A percentile compares a stretch with the other conserved stretches of the same genome.
Evolutionary conservation across 176 grass and related monocot genomes (phyloP).

Genomic region (Saccharum officinarum): DNA sequence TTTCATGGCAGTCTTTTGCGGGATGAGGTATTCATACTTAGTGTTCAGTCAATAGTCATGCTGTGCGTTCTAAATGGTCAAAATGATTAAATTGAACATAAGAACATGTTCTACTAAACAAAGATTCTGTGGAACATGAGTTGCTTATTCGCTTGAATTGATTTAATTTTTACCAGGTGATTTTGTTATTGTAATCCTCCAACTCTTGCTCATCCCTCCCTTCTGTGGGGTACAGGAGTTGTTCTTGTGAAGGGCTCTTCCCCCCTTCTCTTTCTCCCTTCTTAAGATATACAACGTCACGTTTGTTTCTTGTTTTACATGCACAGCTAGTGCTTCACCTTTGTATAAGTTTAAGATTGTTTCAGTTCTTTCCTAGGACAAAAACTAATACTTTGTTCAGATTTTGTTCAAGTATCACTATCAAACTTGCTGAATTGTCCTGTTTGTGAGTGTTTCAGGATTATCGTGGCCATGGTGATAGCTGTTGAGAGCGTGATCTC

Average conservation of each 20-base stretch:
- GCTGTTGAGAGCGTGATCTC: constrained; percentile 69
- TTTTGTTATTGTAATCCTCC: not conserved
- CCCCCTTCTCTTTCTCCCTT: not conserved
- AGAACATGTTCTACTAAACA: not conserved
- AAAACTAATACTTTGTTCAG: not conserved
- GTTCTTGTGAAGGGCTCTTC: not conserved
- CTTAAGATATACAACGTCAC: not conserved
- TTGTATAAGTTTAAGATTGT: not conserved
- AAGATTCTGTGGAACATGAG: not conserved
- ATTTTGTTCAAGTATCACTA: not conserved
- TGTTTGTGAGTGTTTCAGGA: constrained; percentile 64
- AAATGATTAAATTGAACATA: not conserved
- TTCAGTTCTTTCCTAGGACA: not conserved
- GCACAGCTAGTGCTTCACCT: not conserved
- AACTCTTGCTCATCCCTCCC: not conserved
- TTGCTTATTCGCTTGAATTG: not conserved
- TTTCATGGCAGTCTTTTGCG: not conserved
- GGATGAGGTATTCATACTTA: not conserved
- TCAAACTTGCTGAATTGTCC: not conserved
- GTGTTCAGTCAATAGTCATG: not conserved
- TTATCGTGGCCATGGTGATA: constrained; percentile 82
- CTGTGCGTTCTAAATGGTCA: not conserved
- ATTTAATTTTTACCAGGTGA: not conserved
- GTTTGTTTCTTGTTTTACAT: constrained; percentile 11
- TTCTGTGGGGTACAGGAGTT: not conserved